These are phyloP conservation scores for Sporothrix pseudoabietina DNA, from an alignment of 2,329 filamentous ascomycete genomes.

Conservation along the genomic window DNA sequence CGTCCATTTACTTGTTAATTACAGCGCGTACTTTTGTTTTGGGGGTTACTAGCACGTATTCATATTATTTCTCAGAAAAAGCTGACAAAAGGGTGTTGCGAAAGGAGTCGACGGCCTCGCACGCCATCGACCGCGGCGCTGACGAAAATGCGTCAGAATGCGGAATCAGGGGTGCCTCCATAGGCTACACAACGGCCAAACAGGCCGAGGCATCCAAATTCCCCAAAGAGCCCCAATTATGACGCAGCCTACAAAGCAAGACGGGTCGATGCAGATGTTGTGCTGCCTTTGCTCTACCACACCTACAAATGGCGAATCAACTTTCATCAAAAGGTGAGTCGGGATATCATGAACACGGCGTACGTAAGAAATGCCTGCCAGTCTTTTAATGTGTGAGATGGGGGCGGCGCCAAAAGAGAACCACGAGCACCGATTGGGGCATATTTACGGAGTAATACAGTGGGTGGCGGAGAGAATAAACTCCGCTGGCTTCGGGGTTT, in stretches of 20 bases:
- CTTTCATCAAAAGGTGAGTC: not conserved
- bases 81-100: constrained; percentile 20
- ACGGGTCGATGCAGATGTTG: not conserved
- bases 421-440: not conserved
- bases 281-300: not conserved
- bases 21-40: not conserved
- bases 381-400: not conserved
- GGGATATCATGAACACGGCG: not conserved
- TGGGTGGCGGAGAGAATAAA: not conserved
- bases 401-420: not conserved
- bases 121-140: constrained; percentile 21
- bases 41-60: not conserved
- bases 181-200: not conserved
- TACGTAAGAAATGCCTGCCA: not conserved
- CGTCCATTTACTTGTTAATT: not conserved
- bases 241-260: not conserved
- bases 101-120: not conserved
- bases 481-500: not conserved
- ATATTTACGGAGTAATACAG: not conserved
- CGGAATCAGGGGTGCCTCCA: not conserved
- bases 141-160: constrained; percentile 20
- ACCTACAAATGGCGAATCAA: not conserved
- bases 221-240: not conserved
- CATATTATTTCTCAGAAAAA: not conserved
- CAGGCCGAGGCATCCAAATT: not conserved